phyloP scores from a whole-genome alignment of 2,329 filamentous ascomycete genomes.

The Uncinocarpus reesii region DNA sequence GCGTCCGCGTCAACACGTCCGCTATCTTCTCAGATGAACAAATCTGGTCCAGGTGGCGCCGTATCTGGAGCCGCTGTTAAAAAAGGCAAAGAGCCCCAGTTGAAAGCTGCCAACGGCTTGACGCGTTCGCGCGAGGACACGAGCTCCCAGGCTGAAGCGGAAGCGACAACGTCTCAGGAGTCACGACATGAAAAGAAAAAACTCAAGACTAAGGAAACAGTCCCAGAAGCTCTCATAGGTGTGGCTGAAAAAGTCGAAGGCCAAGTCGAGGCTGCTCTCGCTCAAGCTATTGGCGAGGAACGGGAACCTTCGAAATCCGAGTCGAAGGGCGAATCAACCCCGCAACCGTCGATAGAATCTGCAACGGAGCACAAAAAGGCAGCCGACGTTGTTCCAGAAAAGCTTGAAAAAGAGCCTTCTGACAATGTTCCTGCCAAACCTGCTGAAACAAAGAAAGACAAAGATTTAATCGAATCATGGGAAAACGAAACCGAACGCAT shows the following conservation, averaged over 20 bases:
- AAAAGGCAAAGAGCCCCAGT: slow-evolving; percentile 12
- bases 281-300: slow-evolving; percentile 46
- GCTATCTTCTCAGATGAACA: slow-evolving; percentile 36
- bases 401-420: slow-evolving; percentile 22
- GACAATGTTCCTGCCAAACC: slow-evolving; percentile 46
- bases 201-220: slow-evolving; percentile 47
- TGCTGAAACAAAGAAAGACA: slow-evolving; percentile 22
- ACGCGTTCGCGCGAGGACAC: slow-evolving; percentile 8
- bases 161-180: neutral
- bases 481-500: slow-evolving; percentile 56
- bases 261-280: slow-evolving; percentile 56
- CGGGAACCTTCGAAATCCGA: slow-evolving; percentile 29
- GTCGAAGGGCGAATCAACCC: slow-evolving; percentile 27
- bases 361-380: slow-evolving; percentile 23
- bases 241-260: slow-evolving; percentile 52
- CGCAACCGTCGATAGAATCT: slow-evolving; percentile 22
- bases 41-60: slow-evolving; percentile 22
- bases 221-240: slow-evolving; percentile 58
- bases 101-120: slow-evolving; percentile 2
- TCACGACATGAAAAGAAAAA: slow-evolving; percentile 6
- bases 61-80: slow-evolving; percentile 26
- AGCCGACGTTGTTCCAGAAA: neutral
- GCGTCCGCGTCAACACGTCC: slow-evolving; percentile 53
- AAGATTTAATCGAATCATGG: slow-evolving; percentile 16
- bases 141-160: neutral